Base-by-base conservation (phyloP, 2,329 filamentous ascomycete species). In the Alternaria triticimaculans region DNA sequence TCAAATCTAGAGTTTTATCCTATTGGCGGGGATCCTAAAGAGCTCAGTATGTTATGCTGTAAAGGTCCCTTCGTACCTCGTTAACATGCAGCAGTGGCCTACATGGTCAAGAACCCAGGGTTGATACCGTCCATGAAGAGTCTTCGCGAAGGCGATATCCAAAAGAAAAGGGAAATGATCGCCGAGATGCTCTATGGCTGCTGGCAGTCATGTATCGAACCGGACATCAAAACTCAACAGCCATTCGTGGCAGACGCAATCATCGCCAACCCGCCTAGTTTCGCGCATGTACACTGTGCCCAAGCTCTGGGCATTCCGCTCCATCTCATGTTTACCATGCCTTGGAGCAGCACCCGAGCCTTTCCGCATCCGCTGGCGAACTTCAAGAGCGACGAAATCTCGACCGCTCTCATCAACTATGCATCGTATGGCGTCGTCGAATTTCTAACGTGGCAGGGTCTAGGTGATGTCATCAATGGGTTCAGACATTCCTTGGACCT, bases 231-330 rank as follows among this genome's bases (percentile, higher is more conserved):
- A 18, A 58, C 41, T 6, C 23, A 57, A 2, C 46, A 64, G n/a
- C 92, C 91, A 1, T 97, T 97, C 74, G 89, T 96, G 41, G 93
- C 93, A 0, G 92, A 93, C 78, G 69, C 67, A 90, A 93, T 93
- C 68, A 92, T 93, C 69, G 91, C 91, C 2, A 93, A 93, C 64
- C 91, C 91, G 2, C 91, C 91, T 0, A 92, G 89, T 72, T 93
- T 92, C 78, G 91, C 90, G 0, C 90, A 93, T 72, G 84, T 93
- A 3, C 90, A 93, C 71, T 86, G 90, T 63, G 91, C 90, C 0
- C 89, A 93, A 79, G 90, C 89, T 74, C 77, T 93, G 68, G 90
- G 90, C 0, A 87, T 93, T 25, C 91, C 91, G 0, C 73, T 92
- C 6, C 91, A 93, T 72, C 86, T 96, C 73, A 95, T 96, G 91